These are phyloP conservation scores for Acanthamoeba triangularis DNA, from an alignment of 208 protist species.

Conservation along the genomic window DNA sequence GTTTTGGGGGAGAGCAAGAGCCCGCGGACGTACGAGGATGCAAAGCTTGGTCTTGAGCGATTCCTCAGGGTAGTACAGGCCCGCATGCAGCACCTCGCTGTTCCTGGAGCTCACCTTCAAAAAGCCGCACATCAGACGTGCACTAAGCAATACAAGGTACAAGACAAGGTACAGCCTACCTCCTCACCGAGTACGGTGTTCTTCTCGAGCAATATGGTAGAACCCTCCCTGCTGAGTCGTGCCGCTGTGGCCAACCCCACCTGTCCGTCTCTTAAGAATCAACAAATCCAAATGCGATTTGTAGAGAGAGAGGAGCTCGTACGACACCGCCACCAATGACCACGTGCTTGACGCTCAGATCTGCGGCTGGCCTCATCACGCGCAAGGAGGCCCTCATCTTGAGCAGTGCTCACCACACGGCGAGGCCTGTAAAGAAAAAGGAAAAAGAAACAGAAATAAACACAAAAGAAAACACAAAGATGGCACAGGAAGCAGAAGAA, in stretches of 20 bases:
- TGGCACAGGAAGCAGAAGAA: too few relatives aligned
- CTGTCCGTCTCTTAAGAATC: neutral
- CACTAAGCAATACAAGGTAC: too few relatives aligned
- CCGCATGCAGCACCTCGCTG: slow-evolving; percentile 19
- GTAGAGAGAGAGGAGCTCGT: neutral
- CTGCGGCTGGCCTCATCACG: neutral
- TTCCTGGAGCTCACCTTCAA: neutral
- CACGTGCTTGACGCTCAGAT: slow-evolving; percentile 14
- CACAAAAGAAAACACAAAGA: too few relatives aligned
- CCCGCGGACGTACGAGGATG: too few relatives aligned
- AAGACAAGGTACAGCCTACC: neutral
- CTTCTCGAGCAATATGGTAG: slow-evolving; percentile 38
- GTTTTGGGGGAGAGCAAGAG: too few relatives aligned
- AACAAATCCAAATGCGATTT: neutral
- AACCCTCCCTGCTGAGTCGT: slow-evolving; percentile 1
- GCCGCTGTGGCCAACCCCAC: slow-evolving; percentile 18
- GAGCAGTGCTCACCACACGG: neutral
- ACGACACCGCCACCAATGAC: slow-evolving; percentile 23
- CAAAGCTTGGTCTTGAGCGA: slow-evolving; percentile 42
- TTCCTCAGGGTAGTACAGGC: slow-evolving; percentile 29
- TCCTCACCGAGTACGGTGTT: slow-evolving; percentile 2
- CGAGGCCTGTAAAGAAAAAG: neutral
- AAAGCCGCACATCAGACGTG: too few relatives aligned
- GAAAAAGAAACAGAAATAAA: too few relatives aligned
- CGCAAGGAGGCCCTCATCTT: neutral